Base-by-base conservation (phyloP, 129 eudicot genomes). In the Tanacetum coccineum region DNA sequence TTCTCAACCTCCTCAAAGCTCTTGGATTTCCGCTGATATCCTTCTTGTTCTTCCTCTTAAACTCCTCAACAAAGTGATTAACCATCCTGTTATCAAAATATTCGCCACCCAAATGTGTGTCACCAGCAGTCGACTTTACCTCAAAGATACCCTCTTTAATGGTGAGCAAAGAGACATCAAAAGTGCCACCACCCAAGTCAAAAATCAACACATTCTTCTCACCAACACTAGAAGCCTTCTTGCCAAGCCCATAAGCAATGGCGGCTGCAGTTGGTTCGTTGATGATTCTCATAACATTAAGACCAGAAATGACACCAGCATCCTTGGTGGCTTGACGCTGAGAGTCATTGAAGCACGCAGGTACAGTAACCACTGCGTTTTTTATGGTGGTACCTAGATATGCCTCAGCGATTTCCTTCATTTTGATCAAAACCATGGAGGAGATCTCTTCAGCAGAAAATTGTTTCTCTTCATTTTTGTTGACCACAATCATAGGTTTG, bases 191-290 rank as follows among this genome's bases (percentile, higher is more conserved):
- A 45, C 50, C 50, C 50, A 45, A 5, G 50, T 45, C 50, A 0
- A 45, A 45, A 45, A 45, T 45, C 50, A 45, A 8, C 12, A 45
- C 50, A 45, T 45, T 45, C 12, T 45, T 45, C 50, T 45, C n/a
- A 45, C 50, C 50, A 45, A 45, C 50, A 45, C 50, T 45, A 45
- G 50, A 45, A 45, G 50, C 50, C 50, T 45, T 45, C 50, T n/a
- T 45, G 50, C 4, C 50, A 45, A 45, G 50, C 50, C 50, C 50
- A n/a, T 45, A 45, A 45, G 50, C 50, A 45, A 2, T 10, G 50
- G n/a, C 50, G 4, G 50, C 50, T 5, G 50, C 50, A 45, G 50
- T 8, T n/a, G 50, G 50, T 13, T 45, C 50, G 50, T 45, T 45
- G 50, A 45, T 45, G 9, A 45, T 45, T n/a, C 50, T 45, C 50